Conservation (phyloP, 768 basidiomycete genomes). For the Cystobasidiopsis lactophilus region DNA sequence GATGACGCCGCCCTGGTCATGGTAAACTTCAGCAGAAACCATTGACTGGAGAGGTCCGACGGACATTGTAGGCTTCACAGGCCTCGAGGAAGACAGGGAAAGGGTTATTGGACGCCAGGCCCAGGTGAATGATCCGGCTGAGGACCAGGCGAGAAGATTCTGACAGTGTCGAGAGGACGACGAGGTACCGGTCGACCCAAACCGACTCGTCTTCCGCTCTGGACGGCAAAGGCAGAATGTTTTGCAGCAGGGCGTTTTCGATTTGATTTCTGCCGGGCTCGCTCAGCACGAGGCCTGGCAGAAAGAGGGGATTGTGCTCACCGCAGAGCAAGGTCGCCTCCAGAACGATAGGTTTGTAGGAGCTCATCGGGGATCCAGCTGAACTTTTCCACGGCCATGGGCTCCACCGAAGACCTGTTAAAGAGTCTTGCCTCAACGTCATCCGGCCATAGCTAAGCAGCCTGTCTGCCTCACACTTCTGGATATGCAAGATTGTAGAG, state of each 20-base stretch:
- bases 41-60: constrained; percentile 21
- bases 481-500: constrained; percentile 62
- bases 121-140: constrained; percentile 41
- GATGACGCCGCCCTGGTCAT: constrained; percentile 58
- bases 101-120: constrained; percentile 45
- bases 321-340: constrained; percentile 30
- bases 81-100: constrained; percentile 48
- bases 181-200: constrained; percentile 68
- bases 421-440: too few relatives aligned
- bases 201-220: constrained; percentile 42
- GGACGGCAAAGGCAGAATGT: constrained; percentile 57
- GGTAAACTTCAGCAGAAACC: constrained; percentile 1
- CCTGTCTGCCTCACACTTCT: constrained; percentile 79
- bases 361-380: constrained; percentile 67
- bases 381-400: constrained; percentile 52
- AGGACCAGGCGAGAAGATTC: constrained; percentile 38
- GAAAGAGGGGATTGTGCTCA: neutral
- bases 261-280: constrained; percentile 31
- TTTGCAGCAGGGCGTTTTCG: constrained; percentile 46
- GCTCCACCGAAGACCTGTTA: constrained; percentile 64
- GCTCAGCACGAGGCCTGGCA: neutral
- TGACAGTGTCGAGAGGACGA: constrained; percentile 45
- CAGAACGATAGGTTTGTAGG: constrained; percentile 21
- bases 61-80: constrained; percentile 64
- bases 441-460: too few relatives aligned